Evolutionary conservation across 2,329 filamentous ascomycete genomes (phyloP).

Genomic region (Fusarium multiceps): DNA sequence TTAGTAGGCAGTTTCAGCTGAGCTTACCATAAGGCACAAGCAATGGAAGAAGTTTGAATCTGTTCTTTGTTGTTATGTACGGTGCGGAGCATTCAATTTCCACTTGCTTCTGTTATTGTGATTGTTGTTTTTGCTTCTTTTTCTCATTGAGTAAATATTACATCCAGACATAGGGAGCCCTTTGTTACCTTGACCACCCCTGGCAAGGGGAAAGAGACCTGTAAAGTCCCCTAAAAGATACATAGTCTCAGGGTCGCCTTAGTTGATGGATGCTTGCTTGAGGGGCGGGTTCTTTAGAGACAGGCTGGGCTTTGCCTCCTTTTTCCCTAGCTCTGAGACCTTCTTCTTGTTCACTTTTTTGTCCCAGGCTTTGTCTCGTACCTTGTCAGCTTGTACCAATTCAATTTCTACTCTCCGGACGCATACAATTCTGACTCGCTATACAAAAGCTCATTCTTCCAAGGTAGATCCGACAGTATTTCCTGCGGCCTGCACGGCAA

Average conservation of each 20-base stretch:
- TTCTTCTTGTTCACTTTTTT: slow-evolving; percentile 17
- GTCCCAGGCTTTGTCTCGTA: slow-evolving; percentile 9
- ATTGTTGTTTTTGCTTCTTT: slow-evolving; percentile 15
- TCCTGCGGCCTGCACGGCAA: slow-evolving; percentile 25
- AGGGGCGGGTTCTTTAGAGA: slow-evolving; percentile 5
- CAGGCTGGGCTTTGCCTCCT: slow-evolving; percentile 26
- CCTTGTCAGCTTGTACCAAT: slow-evolving; percentile 35
- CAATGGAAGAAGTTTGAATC: neutral
- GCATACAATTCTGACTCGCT: slow-evolving; percentile 33
- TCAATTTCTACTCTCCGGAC: slow-evolving; percentile 35
- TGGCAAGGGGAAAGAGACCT: neutral
- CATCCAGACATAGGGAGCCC: slow-evolving; percentile 8
- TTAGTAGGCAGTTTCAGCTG: neutral
- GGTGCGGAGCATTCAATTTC: slow-evolving; percentile 10
- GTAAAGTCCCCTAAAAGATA: slow-evolving; percentile 21
- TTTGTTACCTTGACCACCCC: slow-evolving; percentile 14
- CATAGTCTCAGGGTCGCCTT: neutral
- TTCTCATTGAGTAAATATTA: slow-evolving; percentile 9
- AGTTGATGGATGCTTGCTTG: neutral
- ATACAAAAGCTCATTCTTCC: slow-evolving; percentile 30
- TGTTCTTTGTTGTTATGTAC: slow-evolving; percentile 4
- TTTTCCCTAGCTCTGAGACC: slow-evolving; percentile 27
- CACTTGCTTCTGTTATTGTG: slow-evolving; percentile 15
- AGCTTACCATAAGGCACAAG: neutral
- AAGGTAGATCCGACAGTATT: slow-evolving; percentile 7